phyloP scores from a whole-genome alignment of 495 filamentous ascomycete species.

The Daldinia loculata region DNA sequence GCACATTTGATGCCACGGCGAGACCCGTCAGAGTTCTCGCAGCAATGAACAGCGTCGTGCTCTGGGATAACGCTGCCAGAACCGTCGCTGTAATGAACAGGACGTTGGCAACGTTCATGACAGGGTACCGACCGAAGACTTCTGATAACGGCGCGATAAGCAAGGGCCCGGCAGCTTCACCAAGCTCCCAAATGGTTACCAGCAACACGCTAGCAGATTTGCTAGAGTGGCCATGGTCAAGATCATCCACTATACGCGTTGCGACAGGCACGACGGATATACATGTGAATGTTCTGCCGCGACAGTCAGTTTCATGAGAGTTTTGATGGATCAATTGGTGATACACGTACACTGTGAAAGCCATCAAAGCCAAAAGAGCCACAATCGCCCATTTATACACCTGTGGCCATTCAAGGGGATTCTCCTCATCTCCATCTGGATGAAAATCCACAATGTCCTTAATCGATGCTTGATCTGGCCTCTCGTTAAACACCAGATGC shows the following conservation, averaged over 20 bases:
- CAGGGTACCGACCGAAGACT: conserved; percentile 62
- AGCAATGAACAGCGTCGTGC: conserved; percentile 54
- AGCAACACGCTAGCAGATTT: conserved; percentile 61
- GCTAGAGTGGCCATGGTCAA: conserved; percentile 48
- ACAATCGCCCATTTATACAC: conserved; percentile 62
- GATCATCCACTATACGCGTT: conserved; percentile 57
- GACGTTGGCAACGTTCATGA: conserved; percentile 61
- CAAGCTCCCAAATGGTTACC: conserved; percentile 67
- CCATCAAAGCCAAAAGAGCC: conserved; percentile 57
- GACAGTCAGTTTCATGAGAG: conserved; percentile 26
- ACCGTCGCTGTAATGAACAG: conserved; percentile 59
- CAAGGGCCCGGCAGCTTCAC: conserved; percentile 65
- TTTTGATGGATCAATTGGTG: neutral
- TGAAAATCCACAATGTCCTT: conserved; percentile 56
- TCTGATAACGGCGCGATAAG: conserved; percentile 68
- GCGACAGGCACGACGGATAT: conserved; percentile 64
- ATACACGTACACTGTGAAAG: conserved; percentile 62
- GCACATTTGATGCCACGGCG: conserved; percentile 62
- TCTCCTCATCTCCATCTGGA: conserved; percentile 59
- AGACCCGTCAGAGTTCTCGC: conserved; percentile 61
- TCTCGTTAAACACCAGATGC: conserved; percentile 34
- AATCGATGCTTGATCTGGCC: conserved; percentile 5
- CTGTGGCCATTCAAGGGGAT: conserved; percentile 61
- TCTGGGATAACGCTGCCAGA: conserved; percentile 54
- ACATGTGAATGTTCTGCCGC: conserved; percentile 61